Conservation (phyloP, 2,329 filamentous ascomycete genomes). For the Neonectria magnoliae region DNA sequence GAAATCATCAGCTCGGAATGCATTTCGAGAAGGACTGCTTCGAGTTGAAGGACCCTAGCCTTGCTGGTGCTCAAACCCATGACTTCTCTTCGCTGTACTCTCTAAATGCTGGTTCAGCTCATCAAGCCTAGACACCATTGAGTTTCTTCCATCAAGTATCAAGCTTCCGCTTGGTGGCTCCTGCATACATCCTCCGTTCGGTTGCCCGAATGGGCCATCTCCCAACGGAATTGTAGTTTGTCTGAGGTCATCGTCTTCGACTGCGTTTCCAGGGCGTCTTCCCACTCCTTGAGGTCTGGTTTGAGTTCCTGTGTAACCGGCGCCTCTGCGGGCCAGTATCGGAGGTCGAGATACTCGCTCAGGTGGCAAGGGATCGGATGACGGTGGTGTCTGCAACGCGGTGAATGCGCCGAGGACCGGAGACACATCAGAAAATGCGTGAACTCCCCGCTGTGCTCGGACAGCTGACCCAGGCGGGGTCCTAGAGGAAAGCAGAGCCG, state of each 20-base stretch:
- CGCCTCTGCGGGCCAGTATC: neutral
- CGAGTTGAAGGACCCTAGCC: conserved; percentile 34
- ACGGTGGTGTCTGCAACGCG: conserved; percentile 40
- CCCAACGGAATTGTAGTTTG: conserved; percentile 28
- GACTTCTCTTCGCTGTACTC: conserved; percentile 24
- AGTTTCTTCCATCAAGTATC: conserved; percentile 17
- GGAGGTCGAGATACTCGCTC: conserved; percentile 12
- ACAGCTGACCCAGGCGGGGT: conserved; percentile 22
- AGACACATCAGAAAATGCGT: conserved; percentile 1
- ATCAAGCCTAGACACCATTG: conserved; percentile 20
- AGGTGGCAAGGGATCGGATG: conserved; percentile 31
- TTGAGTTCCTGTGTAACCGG: conserved; percentile 12
- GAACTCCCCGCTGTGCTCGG: conserved; percentile 10
- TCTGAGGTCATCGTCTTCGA: conserved; percentile 18
- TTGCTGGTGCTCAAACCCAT: conserved; percentile 30
- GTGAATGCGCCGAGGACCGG: conserved; percentile 1
- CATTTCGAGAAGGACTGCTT: neutral
- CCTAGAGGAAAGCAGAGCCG: conserved; percentile 7
- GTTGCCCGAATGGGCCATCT: conserved; percentile 9
- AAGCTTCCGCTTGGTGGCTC: conserved; percentile 24
- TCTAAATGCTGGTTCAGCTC: conserved; percentile 24
- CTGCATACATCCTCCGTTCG: conserved; percentile 21
- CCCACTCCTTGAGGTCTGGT: conserved; percentile 9
- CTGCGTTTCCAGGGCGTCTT: conserved; percentile 4
- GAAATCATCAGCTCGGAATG: conserved; percentile 3